Conservation (phyloP, 306 rosid species). For the Sophora flavescens region DNA sequence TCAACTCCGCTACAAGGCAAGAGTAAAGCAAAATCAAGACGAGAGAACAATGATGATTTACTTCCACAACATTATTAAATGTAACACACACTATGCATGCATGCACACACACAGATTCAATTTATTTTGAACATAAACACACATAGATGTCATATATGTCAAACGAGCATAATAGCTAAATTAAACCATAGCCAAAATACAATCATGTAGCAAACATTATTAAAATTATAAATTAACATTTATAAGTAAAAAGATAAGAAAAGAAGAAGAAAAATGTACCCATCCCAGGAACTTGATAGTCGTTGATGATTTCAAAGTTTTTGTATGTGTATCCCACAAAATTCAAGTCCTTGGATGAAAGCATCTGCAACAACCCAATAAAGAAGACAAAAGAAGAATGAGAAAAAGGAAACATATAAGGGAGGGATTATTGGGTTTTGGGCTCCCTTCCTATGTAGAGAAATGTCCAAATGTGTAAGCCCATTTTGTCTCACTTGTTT, state of each 20-base stretch:
- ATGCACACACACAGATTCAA: background rate
- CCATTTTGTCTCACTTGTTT: too few relatives aligned
- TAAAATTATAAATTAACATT: slow-evolving; percentile 12
- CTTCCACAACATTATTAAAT: background rate
- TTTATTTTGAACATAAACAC: background rate
- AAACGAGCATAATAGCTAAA: background rate
- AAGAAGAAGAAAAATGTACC: slow-evolving; percentile 55
- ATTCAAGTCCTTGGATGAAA: slow-evolving; percentile 93
- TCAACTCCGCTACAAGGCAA: slow-evolving; percentile 73
- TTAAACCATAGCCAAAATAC: slow-evolving; percentile 3
- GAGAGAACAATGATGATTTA: background rate
- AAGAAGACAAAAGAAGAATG: slow-evolving; percentile 21
- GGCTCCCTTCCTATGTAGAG: too few relatives aligned
- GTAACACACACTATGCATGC: background rate
- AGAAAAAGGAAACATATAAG: background rate
- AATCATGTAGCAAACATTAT: slow-evolving; percentile 16
- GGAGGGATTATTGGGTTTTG: too few relatives aligned
- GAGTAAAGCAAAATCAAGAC: slow-evolving; percentile 29
- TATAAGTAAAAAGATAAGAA: background rate
- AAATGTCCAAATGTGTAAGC: too few relatives aligned
- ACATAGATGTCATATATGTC: background rate
- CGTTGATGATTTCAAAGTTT: slow-evolving; percentile 94
- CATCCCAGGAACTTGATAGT: slow-evolving; percentile 97
- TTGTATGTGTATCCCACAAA: slow-evolving; percentile 97
- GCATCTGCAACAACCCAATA: slow-evolving; percentile 70